phyloP scores from a whole-genome alignment of 164 flowering plant species.

The Litsea cubeba region DNA sequence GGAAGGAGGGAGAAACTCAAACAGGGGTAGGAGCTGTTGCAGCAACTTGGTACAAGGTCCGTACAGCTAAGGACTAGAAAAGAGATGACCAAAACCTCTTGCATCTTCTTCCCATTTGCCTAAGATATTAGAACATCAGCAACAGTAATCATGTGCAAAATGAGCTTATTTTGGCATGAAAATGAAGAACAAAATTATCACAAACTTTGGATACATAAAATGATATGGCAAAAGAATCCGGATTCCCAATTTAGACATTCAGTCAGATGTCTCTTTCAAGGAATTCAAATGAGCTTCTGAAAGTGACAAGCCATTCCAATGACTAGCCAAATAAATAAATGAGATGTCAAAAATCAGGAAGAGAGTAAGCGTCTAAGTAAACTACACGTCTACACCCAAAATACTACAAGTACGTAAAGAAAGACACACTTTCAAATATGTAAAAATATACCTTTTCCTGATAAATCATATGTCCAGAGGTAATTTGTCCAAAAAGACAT shows the following conservation, averaged over 20 bases:
- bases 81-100: no score
- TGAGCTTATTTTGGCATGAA: not conserved
- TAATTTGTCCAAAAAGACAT: not conserved
- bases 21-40: no score
- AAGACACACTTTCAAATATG: not conserved
- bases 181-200: not conserved
- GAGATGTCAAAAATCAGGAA: not conserved
- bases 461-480: not conserved
- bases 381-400: not conserved
- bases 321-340: not conserved
- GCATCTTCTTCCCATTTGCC: no score
- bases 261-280: not conserved
- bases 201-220: not conserved
- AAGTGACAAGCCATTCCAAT: not conserved
- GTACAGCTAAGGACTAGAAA: no score
- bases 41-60: no score
- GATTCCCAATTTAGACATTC: not conserved
- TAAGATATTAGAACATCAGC: no score
- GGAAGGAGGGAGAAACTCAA: not conserved
- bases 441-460: not conserved
- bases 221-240: not conserved
- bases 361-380: not conserved
- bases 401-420: not conserved
- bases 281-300: not conserved
- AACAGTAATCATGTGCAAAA: not conserved